Conservation (phyloP, 1,139 yeast genomes). For the Suhomyces bribrorum region DNA sequence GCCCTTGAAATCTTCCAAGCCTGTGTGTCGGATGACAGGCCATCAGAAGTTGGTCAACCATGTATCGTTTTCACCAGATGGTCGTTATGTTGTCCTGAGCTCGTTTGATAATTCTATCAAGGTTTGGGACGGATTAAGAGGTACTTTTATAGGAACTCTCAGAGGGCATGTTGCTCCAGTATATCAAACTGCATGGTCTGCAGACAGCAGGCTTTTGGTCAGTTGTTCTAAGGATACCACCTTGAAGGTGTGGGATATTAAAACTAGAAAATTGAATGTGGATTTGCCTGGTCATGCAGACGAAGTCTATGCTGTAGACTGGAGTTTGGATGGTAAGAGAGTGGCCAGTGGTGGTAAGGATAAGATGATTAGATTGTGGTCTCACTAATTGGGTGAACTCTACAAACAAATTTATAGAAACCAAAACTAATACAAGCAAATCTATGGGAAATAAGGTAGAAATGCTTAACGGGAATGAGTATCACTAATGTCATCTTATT, state of each 20-base stretch:
- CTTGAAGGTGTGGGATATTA: slow-evolving; percentile 93
- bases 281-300: slow-evolving; percentile 96
- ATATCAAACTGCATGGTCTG: slow-evolving; percentile 98
- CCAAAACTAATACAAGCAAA: too few relatives aligned
- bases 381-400: slow-evolving; percentile 51
- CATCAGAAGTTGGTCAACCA: slow-evolving; percentile 96
- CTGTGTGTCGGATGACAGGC: slow-evolving; percentile 92
- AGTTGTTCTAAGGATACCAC: slow-evolving; percentile 97
- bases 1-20: slow-evolving; percentile 76
- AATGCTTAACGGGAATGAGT: too few relatives aligned
- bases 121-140: slow-evolving; percentile 94
- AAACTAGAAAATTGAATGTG: slow-evolving; percentile 77
- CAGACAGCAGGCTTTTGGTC: slow-evolving; percentile 87
- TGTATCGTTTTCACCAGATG: slow-evolving; percentile 95
- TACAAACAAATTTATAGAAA: too few relatives aligned
- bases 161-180: slow-evolving; percentile 98
- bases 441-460: too few relatives aligned
- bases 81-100: slow-evolving; percentile 85
- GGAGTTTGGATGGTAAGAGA: slow-evolving; percentile 93
- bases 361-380: slow-evolving; percentile 90
- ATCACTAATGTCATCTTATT: too few relatives aligned
- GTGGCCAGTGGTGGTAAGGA: slow-evolving; percentile 98
- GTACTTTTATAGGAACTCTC: slow-evolving; percentile 84
- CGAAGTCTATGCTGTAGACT: slow-evolving; percentile 95
- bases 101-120: slow-evolving; percentile 94